Percentiles rank a stretch among this genome's conserved stretches.
These are phyloP conservation scores for Teratosphaeria pseudoeucalypti DNA, from an alignment of 2,329 filamentous ascomycete species.

Conservation along the genomic window DNA sequence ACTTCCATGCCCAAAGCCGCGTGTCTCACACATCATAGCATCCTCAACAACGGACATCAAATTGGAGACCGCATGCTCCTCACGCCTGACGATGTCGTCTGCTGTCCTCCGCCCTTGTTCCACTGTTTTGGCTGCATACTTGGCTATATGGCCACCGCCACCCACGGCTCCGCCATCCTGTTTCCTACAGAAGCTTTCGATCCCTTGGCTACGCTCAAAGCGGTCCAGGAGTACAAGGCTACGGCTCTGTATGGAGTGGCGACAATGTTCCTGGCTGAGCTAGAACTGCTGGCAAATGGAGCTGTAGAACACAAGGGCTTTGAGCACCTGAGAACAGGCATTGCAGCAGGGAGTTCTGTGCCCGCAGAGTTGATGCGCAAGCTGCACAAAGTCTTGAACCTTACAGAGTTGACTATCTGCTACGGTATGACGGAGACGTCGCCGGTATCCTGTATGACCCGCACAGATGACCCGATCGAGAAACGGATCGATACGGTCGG, in stretches of 20 bases:
- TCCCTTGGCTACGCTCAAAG: slow-evolving; percentile 57
- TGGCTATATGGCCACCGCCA: slow-evolving; percentile 93
- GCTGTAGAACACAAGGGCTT: slow-evolving; percentile 42
- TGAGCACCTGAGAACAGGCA: slow-evolving; percentile 68
- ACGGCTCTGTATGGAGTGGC: slow-evolving; percentile 78
- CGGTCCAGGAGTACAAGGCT: slow-evolving; percentile 52
- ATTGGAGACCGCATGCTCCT: slow-evolving; percentile 82
- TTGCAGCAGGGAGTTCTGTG: slow-evolving; percentile 78
- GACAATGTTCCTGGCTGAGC: slow-evolving; percentile 87
- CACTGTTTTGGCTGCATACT: slow-evolving; percentile 82
- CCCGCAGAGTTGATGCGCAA: slow-evolving; percentile 71
- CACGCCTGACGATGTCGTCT: slow-evolving; percentile 57
- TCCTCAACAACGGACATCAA: slow-evolving; percentile 82
- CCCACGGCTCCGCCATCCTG: slow-evolving; percentile 68
- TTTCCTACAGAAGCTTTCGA: slow-evolving; percentile 85
- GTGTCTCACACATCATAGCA: slow-evolving; percentile 72
- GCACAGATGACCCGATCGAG: slow-evolving; percentile 60
- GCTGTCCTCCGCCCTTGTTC: slow-evolving; percentile 50
- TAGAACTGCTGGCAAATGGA: slow-evolving; percentile 54
- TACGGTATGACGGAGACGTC: slow-evolving; percentile 94
- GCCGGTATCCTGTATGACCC: slow-evolving; percentile 68
- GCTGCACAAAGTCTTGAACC: slow-evolving; percentile 62
- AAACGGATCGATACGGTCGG: slow-evolving; percentile 71
- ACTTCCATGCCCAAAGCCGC: slow-evolving; percentile 81
- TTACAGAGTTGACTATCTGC: slow-evolving; percentile 79